phyloP scores from a whole-genome alignment of 2,329 filamentous ascomycete species.

The Ascochyta fabae region DNA sequence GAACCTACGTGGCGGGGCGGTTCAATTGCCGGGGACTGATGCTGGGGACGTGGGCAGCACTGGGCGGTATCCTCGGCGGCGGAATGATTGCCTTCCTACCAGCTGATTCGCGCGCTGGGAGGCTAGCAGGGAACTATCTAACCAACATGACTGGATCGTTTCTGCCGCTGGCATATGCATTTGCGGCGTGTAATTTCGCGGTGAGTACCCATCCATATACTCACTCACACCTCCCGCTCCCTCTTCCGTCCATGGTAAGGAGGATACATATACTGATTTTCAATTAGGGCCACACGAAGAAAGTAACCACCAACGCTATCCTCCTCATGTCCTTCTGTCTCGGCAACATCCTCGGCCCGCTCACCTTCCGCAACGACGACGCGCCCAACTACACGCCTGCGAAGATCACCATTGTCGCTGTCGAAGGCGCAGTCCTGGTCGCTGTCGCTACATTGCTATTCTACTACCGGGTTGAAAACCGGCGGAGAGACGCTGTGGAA shows the following conservation, averaged over 20 bases:
- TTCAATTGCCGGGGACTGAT: slow-evolving; percentile 24
- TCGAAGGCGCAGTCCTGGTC: too few relatives aligned
- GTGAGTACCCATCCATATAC: not conserved
- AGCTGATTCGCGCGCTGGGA: slow-evolving; percentile 18
- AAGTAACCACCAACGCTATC: slow-evolving; percentile 44
- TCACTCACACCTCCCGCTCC: not conserved
- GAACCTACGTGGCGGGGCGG: slow-evolving; percentile 31
- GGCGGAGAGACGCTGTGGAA: too few relatives aligned
- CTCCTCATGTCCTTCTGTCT: slow-evolving; percentile 51
- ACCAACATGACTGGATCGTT: slow-evolving; percentile 51
- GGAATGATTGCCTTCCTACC: slow-evolving; percentile 33
- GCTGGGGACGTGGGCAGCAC: slow-evolving; percentile 25
- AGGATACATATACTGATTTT: too few relatives aligned
- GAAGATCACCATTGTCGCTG: too few relatives aligned
- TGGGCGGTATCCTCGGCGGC: slow-evolving; percentile 28
- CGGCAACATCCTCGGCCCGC: slow-evolving; percentile 50
- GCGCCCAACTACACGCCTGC: slow-evolving; percentile 38
- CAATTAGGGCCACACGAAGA: slow-evolving; percentile 45
- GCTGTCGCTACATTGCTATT: too few relatives aligned
- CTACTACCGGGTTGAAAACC: too few relatives aligned
- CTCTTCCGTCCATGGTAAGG: too few relatives aligned
- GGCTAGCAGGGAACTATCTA: slow-evolving; percentile 52
- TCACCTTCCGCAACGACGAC: slow-evolving; percentile 48
- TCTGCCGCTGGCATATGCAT: slow-evolving; percentile 41
- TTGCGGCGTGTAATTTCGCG: slow-evolving; percentile 57